Base-by-base conservation (phyloP, 2,329 filamentous ascomycete species). In the Metarhizium guizhouense region DNA sequence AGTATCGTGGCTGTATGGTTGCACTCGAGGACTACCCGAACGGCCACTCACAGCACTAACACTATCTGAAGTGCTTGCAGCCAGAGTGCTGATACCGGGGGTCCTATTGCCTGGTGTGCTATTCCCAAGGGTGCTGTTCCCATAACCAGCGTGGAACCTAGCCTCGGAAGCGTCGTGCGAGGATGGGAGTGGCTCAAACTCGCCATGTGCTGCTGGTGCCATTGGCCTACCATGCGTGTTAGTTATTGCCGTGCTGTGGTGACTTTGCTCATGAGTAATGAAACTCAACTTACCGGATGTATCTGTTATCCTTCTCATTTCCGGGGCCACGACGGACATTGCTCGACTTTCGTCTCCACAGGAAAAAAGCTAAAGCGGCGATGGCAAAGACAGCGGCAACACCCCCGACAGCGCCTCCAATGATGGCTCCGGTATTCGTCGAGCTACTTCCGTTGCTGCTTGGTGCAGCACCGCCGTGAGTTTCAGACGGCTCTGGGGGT, bases 361-460 rank as follows among this genome's bases (percentile, higher is more conserved):
- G 67, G 61, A 73, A 79, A 52, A 78, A 62, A 20, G 64, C 66
- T 0, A 80, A 59, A 0, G 72, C 72, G 6, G 73, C 58, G 6
- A 81, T 58, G 6, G 73, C 70, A 8, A 74, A 66, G 2, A 81
- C 58, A 3, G 72, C 71, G 5, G 76, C 78, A 0, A 80, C 68
- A 16, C 77, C 78, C n/a, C 77, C 75, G 45, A 84, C 71, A 16
- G 73, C 74, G 13, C 78, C 80, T 30, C 81, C 81, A 3, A 83
- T 73, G 38, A 83, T 80, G 43, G 76, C 76, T 2, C 76, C 78
- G 0, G 73, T 74, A 50, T 64, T 63, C n/a, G 68, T 69, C 45
- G 70, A 62, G 18, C 56, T 54, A 42, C 64, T 58, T 47, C 62
- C 62, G n/a, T 64, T 58, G 7, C 62, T 61, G 43, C 64, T 63